Evolutionary conservation across 305 asterid genomes (phyloP).

Genomic region (Solanum hybrid): DNA sequence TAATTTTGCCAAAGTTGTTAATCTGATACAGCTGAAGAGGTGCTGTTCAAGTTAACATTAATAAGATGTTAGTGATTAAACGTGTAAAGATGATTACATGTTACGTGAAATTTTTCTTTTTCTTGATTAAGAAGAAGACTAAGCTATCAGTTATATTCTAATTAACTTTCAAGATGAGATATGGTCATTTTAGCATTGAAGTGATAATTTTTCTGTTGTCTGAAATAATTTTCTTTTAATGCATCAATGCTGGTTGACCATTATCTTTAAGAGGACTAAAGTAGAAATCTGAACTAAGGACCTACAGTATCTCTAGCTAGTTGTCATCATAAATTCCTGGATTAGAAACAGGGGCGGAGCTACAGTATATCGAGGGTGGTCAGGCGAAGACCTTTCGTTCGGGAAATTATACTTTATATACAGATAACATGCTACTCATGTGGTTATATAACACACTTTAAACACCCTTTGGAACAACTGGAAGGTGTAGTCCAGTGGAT

Average conservation of each 20-base stretch:
- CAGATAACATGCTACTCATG: neutral
- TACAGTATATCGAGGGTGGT: neutral
- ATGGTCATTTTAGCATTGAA: neutral
- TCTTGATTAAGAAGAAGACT: neutral
- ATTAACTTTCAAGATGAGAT: neutral
- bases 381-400: neutral
- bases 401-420: neutral
- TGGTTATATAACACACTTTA: neutral
- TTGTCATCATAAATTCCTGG: neutral
- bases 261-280: neutral
- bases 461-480: neutral
- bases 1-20: neutral
- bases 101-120: neutral
- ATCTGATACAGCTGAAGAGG: constrained; percentile 1
- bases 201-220: neutral
- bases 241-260: neutral
- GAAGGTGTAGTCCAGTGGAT: neutral
- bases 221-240: neutral
- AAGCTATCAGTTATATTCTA: neutral
- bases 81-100: neutral
- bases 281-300: neutral
- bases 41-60: neutral
- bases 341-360: neutral
- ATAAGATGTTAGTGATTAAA: neutral
- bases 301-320: neutral